Percentiles rank a stretch among this genome's conserved stretches.
Evolutionary conservation across 2,329 filamentous ascomycete species (phyloP).

Genomic region (Boeremia exigua): DNA sequence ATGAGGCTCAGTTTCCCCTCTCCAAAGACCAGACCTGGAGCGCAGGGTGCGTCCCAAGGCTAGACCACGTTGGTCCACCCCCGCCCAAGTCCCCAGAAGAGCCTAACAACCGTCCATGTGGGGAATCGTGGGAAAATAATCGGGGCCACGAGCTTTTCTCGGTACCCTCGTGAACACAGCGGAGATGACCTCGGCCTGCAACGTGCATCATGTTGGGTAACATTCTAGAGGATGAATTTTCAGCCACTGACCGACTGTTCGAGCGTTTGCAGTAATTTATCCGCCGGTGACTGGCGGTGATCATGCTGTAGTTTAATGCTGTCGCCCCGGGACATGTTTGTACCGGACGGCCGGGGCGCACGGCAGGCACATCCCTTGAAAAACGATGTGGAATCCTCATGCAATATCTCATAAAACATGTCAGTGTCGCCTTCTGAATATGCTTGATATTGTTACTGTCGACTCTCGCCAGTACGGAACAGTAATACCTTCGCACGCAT

Average conservation of each 20-base stretch:
- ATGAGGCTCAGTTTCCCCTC: conserved; percentile 18
- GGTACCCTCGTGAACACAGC: conserved; percentile 4
- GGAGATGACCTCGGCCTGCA: conserved; percentile 14
- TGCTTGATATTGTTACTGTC: conserved; percentile 1
- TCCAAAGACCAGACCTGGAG: conserved; percentile 7
- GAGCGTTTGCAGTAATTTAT: conserved; percentile 14
- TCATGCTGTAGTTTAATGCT: background rate
- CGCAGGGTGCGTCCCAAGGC: conserved; percentile 3
- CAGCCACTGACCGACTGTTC: background rate
- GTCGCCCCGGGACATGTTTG: background rate
- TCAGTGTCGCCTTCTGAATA: conserved; percentile 2
- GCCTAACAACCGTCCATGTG: conserved; percentile 6
- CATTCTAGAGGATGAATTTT: background rate
- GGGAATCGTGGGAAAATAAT: conserved; percentile 6
- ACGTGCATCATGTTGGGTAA: background rate
- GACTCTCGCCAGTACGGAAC: background rate
- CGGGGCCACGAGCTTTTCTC: conserved; percentile 13
- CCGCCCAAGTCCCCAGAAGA: conserved; percentile 10
- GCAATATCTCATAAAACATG: background rate
- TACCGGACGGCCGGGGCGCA: background rate
- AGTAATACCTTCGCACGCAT: background rate
- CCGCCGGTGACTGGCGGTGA: background rate
- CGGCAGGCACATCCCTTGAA: background rate
- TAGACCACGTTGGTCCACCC: conserved; percentile 6
- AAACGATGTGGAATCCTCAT: background rate